Evolutionary conservation across 768 basidiomycete species (phyloP).

Genomic region (Naganishia randhawae): DNA sequence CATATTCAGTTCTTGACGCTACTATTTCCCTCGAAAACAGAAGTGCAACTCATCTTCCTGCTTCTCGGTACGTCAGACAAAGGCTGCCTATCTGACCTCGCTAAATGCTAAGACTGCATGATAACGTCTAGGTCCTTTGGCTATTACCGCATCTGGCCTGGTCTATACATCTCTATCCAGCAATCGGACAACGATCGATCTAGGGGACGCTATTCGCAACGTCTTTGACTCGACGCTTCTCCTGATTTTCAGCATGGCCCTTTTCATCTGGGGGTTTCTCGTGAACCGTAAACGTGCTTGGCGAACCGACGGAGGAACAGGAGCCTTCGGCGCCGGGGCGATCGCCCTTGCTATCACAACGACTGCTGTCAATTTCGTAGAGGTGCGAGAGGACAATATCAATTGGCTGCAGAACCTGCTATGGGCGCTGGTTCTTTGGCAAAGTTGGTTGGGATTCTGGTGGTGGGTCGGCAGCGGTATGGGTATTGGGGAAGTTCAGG

Average conservation of each 20-base stretch:
- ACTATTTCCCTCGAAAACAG: conserved; percentile 84
- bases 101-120: not conserved
- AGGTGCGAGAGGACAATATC: conserved; percentile 81
- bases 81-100: not conserved
- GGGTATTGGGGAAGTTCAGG: conserved; percentile 67
- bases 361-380: conserved; percentile 77
- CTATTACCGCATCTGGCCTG: conserved; percentile 75
- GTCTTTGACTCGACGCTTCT: conserved; percentile 96
- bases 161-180: conserved; percentile 70
- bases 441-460: conserved; percentile 94
- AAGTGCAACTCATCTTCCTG: conserved; percentile 76
- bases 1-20: conserved; percentile 97
- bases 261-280: conserved; percentile 87
- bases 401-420: conserved; percentile 87
- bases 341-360: conserved; percentile 75
- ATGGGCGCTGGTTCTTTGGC: conserved; percentile 93
- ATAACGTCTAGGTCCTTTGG: conserved; percentile 66
- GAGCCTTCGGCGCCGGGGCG: conserved; percentile 82
- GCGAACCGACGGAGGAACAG: conserved; percentile 94
- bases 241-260: conserved; percentile 81
- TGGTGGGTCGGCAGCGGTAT: conserved; percentile 91
- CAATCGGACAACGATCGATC: conserved; percentile 53
- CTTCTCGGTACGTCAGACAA: conserved; percentile 62
- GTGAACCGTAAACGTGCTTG: conserved; percentile 88
- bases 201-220: conserved; percentile 76